Evolutionary conservation across 208 protist species (phyloP).

Genomic region (Leishmania braziliensis): DNA sequence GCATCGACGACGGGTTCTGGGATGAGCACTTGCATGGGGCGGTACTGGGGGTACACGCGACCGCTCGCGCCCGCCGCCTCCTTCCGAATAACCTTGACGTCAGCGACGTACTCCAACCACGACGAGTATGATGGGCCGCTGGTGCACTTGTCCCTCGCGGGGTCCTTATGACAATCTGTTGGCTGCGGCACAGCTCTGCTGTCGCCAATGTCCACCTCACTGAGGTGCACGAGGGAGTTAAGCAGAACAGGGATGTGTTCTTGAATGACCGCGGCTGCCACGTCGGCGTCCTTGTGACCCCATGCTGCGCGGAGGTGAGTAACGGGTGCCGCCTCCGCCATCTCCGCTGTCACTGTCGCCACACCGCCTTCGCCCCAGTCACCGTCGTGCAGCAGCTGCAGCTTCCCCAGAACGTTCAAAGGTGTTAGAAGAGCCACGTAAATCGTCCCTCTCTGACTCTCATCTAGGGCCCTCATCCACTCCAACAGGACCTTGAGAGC

Average conservation of each 20-base stretch:
- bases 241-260: constrained; percentile 34
- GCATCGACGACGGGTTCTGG: not conserved
- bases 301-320: constrained; percentile 38
- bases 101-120: constrained; percentile 24
- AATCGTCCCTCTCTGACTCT: not conserved
- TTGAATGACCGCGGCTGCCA: constrained; percentile 20
- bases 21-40: constrained; percentile 25
- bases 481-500: constrained; percentile 13
- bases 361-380: not conserved
- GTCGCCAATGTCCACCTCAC: not conserved
- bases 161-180: not conserved
- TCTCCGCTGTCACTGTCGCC: not conserved
- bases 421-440: constrained; percentile 18
- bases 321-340: constrained; percentile 2
- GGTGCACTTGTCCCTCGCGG: not conserved
- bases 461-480: constrained; percentile 1
- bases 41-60: constrained; percentile 16
- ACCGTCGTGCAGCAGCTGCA: constrained; percentile 28
- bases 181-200: not conserved
- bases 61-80: constrained; percentile 1
- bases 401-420: constrained; percentile 11
- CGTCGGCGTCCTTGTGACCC: constrained; percentile 23
- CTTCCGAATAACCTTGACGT: constrained; percentile 7
- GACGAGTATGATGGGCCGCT: not conserved
- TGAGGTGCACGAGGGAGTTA: not conserved